Evolutionary conservation across 352 stramenopile genomes (phyloP), one percentile per base, ranked within the genome.

Genomic region (Pythium chondricola): DNA sequence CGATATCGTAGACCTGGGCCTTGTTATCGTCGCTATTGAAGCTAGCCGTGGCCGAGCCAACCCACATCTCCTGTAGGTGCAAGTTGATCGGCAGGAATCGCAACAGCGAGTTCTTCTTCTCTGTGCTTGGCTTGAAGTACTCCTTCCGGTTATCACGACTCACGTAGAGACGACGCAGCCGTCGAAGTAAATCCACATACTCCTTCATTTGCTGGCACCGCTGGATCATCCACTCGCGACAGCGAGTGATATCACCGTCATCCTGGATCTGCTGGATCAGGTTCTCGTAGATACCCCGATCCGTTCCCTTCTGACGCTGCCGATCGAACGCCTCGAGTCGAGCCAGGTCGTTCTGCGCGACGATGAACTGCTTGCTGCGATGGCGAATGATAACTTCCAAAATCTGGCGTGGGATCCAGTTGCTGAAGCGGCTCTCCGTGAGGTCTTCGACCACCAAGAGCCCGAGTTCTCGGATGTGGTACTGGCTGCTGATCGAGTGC

Each of bases 181-280:
- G 72, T 11, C 75, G 74, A 29, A 92, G 58, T 24, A 87, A 52
- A 7, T 79, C 61, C 0, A 93, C 61, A 39, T 93, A 93, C 25
- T 88, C 78, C 33, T 86, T 86, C 20, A 67, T 81, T 4, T 66
- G 52, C 16, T 80, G 51, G 21, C 71, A 83, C 5, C 83, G 65
- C n/a, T 77, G 71, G 16, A 83, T 52, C 78, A 89, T 90, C 83
- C 83, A 93, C 45, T 93, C 83, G 1, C 83, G 80, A 46, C 83
- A 93, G 7, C 79, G 80, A 35, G 75, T 86, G 27, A 91, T 53
- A 38, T 93, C 83, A 18, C 80, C 83, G 26, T 93, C 83, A 37
- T 91, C 79, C 51, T 93, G 83, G 37, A 93, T 93, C 51, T 93
- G 83, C 55, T 93, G 75, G 43, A 92, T 91, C 53, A 93, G 49